Evolutionary conservation across 2,329 filamentous ascomycete species (phyloP).

Genomic region (Pleurostoma richardsiae): DNA sequence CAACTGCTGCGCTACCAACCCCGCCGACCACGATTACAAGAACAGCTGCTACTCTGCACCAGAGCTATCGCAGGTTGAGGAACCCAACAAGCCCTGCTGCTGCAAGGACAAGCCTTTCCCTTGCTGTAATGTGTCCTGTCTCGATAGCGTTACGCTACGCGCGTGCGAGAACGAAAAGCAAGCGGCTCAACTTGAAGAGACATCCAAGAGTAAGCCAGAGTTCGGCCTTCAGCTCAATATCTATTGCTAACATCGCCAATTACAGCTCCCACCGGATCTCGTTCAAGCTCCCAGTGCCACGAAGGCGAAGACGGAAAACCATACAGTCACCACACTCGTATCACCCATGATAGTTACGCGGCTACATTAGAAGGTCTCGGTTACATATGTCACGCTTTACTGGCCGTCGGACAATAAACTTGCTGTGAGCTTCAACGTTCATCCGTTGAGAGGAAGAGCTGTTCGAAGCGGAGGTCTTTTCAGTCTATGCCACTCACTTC

Average conservation of each 20-base stretch:
- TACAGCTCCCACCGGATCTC: too few relatives aligned
- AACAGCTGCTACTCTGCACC: conserved; percentile 3
- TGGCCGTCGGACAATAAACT: conserved; percentile 45
- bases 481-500: conserved; percentile 12
- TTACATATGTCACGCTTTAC: conserved; percentile 47
- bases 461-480: conserved; percentile 15
- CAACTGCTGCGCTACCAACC: not conserved
- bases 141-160: conserved; percentile 36
- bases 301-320: conserved; percentile 16
- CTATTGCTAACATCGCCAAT: too few relatives aligned
- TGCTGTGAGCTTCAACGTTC: conserved; percentile 34
- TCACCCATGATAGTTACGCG: conserved; percentile 30
- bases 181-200: too few relatives aligned
- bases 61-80: not conserved
- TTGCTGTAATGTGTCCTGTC: conserved; percentile 36
- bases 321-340: conserved; percentile 29
- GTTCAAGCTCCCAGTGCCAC: conserved; percentile 6
- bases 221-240: too few relatives aligned
- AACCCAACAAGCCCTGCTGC: conserved; percentile 26
- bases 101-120: conserved; percentile 33
- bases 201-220: too few relatives aligned
- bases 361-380: conserved; percentile 40
- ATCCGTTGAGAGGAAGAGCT: conserved; percentile 16
- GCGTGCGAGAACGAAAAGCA: conserved; percentile 25
- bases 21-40: not conserved